Conservation (phyloP, 2,329 filamentous ascomycete genomes). For the Beauveria sp. region DNA sequence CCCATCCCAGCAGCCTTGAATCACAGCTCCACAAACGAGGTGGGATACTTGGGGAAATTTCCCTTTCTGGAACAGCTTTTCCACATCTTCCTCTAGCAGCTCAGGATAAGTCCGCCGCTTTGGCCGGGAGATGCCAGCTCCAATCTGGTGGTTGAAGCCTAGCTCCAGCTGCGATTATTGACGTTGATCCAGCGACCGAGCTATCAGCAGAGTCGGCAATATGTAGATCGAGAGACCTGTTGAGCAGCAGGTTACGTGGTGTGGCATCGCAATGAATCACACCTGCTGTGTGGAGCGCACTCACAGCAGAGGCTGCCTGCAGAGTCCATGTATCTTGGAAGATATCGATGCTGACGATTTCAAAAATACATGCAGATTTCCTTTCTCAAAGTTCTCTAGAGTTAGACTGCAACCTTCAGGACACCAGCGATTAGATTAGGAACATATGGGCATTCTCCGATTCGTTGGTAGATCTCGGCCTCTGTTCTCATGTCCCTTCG, state of each 20-base stretch:
- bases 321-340: conserved; percentile 22
- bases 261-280: conserved; percentile 34
- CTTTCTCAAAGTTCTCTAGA: conserved; percentile 20
- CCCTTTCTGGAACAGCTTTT: conserved; percentile 17
- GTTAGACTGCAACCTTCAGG: conserved; percentile 18
- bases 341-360: conserved; percentile 1
- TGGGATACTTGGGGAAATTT: conserved; percentile 22
- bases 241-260: conserved; percentile 30
- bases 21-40: conserved; percentile 20
- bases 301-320: conserved; percentile 26
- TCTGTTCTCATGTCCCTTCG: conserved; percentile 17
- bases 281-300: conserved; percentile 25
- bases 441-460: conserved; percentile 17
- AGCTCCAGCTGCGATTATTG: conserved; percentile 16
- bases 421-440: conserved; percentile 18
- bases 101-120: conserved; percentile 20
- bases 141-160: conserved; percentile 19
- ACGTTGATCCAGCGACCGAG: conserved; percentile 19
- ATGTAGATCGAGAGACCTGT: conserved; percentile 25
- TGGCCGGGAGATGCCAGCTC: conserved; percentile 19
- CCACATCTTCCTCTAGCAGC: conserved; percentile 23
- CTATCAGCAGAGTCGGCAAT: conserved; percentile 31
- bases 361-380: conserved; percentile 19
- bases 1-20: conserved; percentile 22
- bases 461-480: conserved; percentile 18